Conservation (phyloP, 371 early-diverging fungal species). For the Mycotypha africana region DNA sequence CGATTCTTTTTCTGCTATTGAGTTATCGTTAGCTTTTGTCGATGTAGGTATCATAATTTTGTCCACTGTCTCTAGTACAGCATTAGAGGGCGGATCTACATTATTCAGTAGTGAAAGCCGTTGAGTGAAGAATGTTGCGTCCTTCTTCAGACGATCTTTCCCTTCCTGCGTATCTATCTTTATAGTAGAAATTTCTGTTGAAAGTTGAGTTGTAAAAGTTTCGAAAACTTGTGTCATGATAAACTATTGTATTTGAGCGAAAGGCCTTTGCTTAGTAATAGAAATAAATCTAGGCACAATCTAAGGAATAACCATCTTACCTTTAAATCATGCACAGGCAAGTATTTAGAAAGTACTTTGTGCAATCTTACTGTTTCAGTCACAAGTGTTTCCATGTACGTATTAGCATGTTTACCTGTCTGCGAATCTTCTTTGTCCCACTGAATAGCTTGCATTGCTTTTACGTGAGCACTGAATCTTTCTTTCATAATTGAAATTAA, state of each 20-base stretch:
- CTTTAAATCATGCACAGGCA: constrained; percentile 63
- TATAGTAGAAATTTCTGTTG: constrained; percentile 63
- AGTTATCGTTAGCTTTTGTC: too few species aligned
- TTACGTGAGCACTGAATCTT: constrained; percentile 70
- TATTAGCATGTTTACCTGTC: constrained; percentile 41
- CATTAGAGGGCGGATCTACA: constrained; percentile 67
- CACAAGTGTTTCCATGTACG: constrained; percentile 78
- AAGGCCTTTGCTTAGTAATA: too few species aligned
- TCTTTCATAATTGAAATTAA: constrained; percentile 92
- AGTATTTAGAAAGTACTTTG: constrained; percentile 77
- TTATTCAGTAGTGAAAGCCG: constrained; percentile 64
- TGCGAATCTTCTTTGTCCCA: constrained; percentile 66
- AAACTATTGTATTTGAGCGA: constrained; percentile 31
- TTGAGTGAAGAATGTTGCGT: constrained; percentile 65
- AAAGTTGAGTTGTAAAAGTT: constrained; percentile 67
- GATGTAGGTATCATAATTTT: not conserved
- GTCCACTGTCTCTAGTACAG: constrained; percentile 73
- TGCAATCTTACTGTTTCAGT: constrained; percentile 90
- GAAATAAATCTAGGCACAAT: not conserved
- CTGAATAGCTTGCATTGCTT: constrained; percentile 53
- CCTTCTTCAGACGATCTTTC: constrained; percentile 72
- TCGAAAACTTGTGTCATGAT: constrained; percentile 72
- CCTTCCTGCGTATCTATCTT: constrained; percentile 68
- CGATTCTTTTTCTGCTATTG: too few species aligned
- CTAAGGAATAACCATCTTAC: constrained; percentile 26